Conservation (phyloP, 768 basidiomycete genomes). For the Suillus bovinus region DNA sequence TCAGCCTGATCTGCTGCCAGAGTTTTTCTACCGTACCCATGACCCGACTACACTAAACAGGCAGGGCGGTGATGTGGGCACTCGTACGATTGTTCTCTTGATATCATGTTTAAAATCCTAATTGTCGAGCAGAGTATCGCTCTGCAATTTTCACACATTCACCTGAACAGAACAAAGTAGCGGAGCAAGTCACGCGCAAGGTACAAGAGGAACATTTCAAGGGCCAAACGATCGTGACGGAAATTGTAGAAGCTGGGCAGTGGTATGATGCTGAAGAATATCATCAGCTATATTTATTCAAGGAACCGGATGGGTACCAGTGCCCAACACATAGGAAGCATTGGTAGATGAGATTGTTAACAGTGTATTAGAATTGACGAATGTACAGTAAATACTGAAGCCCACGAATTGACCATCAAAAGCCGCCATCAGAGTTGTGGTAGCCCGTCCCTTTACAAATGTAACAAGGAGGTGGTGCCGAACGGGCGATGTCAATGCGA, state of each 20-base stretch:
- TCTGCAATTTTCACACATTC: slow-evolving; percentile 86
- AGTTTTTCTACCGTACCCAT: slow-evolving; percentile 95
- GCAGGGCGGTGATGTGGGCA: slow-evolving; percentile 78
- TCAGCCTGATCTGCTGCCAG: slow-evolving; percentile 34
- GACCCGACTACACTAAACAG: slow-evolving; percentile 84
- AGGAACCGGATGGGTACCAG: slow-evolving; percentile 87
- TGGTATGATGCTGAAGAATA: slow-evolving; percentile 89
- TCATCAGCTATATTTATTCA: slow-evolving; percentile 77
- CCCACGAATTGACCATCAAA: slow-evolving; percentile 12
- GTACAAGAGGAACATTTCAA: slow-evolving; percentile 84
- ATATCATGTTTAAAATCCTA: not conserved
- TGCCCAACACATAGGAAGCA: slow-evolving; percentile 87
- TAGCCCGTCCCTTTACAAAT: slow-evolving; percentile 57
- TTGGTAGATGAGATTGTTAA: slow-evolving; percentile 52
- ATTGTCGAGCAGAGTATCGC: slow-evolving; percentile 70
- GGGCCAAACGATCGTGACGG: slow-evolving; percentile 74
- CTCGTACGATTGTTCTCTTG: slow-evolving; percentile 51
- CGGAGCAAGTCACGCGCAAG: slow-evolving; percentile 76
- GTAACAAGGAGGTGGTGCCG: slow-evolving; percentile 64
- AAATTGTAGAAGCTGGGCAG: slow-evolving; percentile 62
- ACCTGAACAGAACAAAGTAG: slow-evolving; percentile 69
- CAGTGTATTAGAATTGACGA: not conserved
- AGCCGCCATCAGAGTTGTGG: slow-evolving; percentile 52
- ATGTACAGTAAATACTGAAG: slow-evolving; percentile 1
- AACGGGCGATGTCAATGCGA: slow-evolving; percentile 65